phyloP scores from a whole-genome alignment of 163 green algal genomes.

The Coccomyxa subellipsoidea region DNA sequence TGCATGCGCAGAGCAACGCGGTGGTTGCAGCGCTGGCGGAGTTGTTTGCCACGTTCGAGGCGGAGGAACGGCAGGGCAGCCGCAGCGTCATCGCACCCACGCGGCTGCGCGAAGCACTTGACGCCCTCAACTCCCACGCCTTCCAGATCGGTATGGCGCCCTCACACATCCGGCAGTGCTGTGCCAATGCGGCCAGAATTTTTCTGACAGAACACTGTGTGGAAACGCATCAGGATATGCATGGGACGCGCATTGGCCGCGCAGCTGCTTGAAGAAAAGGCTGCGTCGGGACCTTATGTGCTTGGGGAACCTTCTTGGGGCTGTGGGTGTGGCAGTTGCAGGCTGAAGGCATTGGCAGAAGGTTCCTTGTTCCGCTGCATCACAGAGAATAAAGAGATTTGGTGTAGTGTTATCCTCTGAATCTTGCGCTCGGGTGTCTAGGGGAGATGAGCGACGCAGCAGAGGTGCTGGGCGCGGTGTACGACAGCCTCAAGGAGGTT shows the following conservation, averaged over 20 bases:
- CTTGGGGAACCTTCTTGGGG: too few relatives aligned
- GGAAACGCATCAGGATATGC: too few relatives aligned
- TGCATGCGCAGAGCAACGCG: conserved; percentile 19
- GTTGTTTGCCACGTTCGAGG: conserved; percentile 20
- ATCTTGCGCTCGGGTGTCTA: conserved; percentile 1
- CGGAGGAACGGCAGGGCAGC: conserved; percentile 26
- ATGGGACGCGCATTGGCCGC: too few relatives aligned
- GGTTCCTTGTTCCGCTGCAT: too few relatives aligned
- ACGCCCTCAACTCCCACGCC: conserved; percentile 8
- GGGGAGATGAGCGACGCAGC: conserved; percentile 75
- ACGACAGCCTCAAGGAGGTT: conserved; percentile 25
- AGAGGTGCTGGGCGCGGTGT: conserved; percentile 62
- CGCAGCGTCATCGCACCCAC: conserved; percentile 35
- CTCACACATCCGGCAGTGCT: not conserved
- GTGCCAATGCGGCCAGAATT: too few relatives aligned
- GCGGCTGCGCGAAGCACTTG: conserved; percentile 57
- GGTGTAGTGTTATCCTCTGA: too few relatives aligned
- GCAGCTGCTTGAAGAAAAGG: too few relatives aligned
- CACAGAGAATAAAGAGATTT: too few relatives aligned
- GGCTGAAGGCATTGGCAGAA: too few relatives aligned
- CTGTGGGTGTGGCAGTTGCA: too few relatives aligned
- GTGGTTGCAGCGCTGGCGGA: conserved; percentile 18
- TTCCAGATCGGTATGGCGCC: conserved; percentile 19
- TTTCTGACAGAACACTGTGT: not conserved
- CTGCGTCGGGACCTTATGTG: too few relatives aligned